Conservation (phyloP, 1,284 basidiomycete genomes). For the Stygiomarasmius scandens region DNA sequence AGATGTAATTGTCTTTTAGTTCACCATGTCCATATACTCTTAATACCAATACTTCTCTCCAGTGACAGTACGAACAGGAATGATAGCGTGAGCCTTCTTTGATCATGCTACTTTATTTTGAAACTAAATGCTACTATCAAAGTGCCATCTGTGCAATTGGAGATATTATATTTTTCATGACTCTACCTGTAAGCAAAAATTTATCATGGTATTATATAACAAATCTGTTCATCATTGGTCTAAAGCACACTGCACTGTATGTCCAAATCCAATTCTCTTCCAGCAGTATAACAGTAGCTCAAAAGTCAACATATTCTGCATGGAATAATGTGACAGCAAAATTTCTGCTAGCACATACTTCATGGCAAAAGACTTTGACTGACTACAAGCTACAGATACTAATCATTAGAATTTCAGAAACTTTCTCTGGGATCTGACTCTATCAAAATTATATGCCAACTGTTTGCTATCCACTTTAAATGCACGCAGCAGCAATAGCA, state of each 20-base stretch:
- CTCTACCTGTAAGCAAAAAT: constrained; percentile 33
- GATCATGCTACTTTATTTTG: constrained; percentile 6
- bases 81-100: constrained; percentile 43
- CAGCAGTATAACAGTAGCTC: too few relatives aligned
- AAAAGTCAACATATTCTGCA: too few relatives aligned
- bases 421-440: constrained; percentile 28
- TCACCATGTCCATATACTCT: background rate
- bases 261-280: too few relatives aligned
- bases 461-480: constrained; percentile 33
- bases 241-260: too few relatives aligned
- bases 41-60: background rate
- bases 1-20: constrained; percentile 35
- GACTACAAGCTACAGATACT: too few relatives aligned
- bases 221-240: too few relatives aligned
- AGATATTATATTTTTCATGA: constrained; percentile 51
- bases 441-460: constrained; percentile 29
- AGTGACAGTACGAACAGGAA: constrained; percentile 53
- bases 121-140: background rate
- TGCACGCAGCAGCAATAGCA: constrained; percentile 12
- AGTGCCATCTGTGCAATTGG: constrained; percentile 43
- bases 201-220: too few relatives aligned
- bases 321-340: too few relatives aligned
- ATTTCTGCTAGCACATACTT: too few relatives aligned
- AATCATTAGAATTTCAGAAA: constrained; percentile 21
- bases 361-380: too few relatives aligned